phyloP scores from a whole-genome alignment of 2,329 filamentous ascomycete species.

The Meredithiella fracta region DNA sequence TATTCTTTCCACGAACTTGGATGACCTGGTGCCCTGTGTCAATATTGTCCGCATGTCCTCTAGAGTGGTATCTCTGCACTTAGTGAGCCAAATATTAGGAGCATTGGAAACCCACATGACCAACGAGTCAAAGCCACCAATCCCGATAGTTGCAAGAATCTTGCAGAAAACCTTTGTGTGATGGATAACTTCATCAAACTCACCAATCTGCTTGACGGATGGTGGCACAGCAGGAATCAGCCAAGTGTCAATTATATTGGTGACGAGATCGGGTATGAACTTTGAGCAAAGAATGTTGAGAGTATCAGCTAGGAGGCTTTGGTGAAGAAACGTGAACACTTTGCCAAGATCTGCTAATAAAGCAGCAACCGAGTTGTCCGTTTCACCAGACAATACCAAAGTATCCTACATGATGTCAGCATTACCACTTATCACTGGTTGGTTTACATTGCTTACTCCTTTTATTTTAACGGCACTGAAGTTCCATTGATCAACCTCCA shows the following conservation, averaged over 20 bases:
- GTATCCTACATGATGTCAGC: slow-evolving; percentile 23
- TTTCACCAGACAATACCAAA: slow-evolving; percentile 27
- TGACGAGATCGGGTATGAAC: slow-evolving; percentile 53
- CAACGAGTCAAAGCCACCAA: slow-evolving; percentile 46
- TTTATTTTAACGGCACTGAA: slow-evolving; percentile 27
- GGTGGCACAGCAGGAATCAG: slow-evolving; percentile 61
- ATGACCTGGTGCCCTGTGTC: slow-evolving; percentile 43
- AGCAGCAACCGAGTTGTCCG: slow-evolving; percentile 30
- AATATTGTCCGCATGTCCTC: slow-evolving; percentile 57
- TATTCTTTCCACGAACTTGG: slow-evolving; percentile 61
- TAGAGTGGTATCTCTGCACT: slow-evolving; percentile 64
- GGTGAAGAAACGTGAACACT: slow-evolving; percentile 35
- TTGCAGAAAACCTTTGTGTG: slow-evolving; percentile 48
- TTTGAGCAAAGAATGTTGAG: slow-evolving; percentile 45
- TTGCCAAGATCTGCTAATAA: slow-evolving; percentile 38
- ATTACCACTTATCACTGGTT: neutral
- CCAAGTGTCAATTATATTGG: slow-evolving; percentile 55
- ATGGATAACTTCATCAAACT: slow-evolving; percentile 55
- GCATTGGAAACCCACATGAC: slow-evolving; percentile 67
- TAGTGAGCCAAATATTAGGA: slow-evolving; percentile 70
- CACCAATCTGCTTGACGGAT: slow-evolving; percentile 51
- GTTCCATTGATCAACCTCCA: slow-evolving; percentile 25
- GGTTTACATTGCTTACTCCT: slow-evolving; percentile 21
- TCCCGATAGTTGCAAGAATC: slow-evolving; percentile 43
- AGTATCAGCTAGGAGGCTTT: slow-evolving; percentile 36